phyloP scores from a whole-genome alignment of 495 filamentous ascomycete genomes.

The Hypomontagnella submonticulosa region DNA sequence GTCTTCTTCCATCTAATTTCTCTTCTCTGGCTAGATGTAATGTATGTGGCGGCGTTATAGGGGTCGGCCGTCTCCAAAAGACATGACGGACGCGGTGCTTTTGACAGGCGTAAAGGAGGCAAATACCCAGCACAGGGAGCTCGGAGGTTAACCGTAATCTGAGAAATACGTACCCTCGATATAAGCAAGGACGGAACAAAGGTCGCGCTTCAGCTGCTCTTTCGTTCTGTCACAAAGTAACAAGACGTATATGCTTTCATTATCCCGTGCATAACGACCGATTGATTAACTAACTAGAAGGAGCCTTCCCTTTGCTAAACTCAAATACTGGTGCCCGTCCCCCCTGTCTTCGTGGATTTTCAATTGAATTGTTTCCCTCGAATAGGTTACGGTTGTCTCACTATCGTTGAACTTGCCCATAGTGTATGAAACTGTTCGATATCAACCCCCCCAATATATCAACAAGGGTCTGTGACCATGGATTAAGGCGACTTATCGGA shows the following conservation, averaged over 20 bases:
- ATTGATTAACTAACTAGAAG: too few species aligned
- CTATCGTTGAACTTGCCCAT: too few species aligned
- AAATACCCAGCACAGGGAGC: constrained; percentile 17
- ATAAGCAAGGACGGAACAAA: constrained; percentile 4
- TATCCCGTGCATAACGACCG: neutral
- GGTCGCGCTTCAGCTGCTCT: neutral
- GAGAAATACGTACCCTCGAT: constrained; percentile 13
- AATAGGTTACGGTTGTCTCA: too few species aligned
- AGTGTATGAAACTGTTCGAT: too few species aligned
- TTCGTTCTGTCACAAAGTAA: neutral
- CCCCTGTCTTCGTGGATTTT: too few species aligned
- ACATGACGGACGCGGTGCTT: neutral
- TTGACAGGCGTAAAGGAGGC: constrained; percentile 21
- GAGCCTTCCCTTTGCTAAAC: too few species aligned
- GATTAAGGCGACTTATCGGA: too few species aligned
- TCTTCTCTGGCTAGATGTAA: constrained; percentile 15
- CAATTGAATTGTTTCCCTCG: too few species aligned
- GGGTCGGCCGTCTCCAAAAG: constrained; percentile 9
- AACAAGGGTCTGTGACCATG: too few species aligned
- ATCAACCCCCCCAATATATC: too few species aligned
- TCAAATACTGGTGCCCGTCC: too few species aligned
- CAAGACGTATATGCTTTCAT: neutral
- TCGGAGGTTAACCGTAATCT: constrained; percentile 6
- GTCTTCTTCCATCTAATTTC: constrained; percentile 1
- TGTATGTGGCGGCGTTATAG: constrained; percentile 23